Evolutionary conservation across 371 early-diverging fungal species (phyloP), one percentile per base, ranked within the genome.

Genomic region (Mucor lusitanicus): DNA sequence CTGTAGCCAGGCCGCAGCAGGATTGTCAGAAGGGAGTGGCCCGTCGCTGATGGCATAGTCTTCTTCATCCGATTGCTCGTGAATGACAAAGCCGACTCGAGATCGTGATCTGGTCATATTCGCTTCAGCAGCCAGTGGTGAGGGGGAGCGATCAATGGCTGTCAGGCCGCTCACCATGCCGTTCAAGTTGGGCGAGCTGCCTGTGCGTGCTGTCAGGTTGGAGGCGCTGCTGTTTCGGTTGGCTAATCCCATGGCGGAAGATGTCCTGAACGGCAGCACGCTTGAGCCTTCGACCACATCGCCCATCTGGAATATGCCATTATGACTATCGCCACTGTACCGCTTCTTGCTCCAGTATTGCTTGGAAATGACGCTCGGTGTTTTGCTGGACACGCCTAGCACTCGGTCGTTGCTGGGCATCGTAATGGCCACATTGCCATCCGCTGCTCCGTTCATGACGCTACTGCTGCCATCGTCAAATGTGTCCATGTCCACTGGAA

Each of bases 271-370:
- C 0, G 74, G 74, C 27, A 70, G 44, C 6, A 73, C 66, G 48
- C 73, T 69, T 2, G 72, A 72, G 3, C 70, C 74, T 65, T 74
- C 74, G 6, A 69, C 65, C 0, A 67, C 59, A 50, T 67, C 64
- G 3, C 30, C 60, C 58, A 63, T 55, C 7, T 57, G 65, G 19
- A 54, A 70, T 0, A 64, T 61, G 13, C 32, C 37, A 13, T 11
- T 65, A 58, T 74, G 62, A 54, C 77, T 77, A 58, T 77, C 77
- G 1, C 77, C 77, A 40, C 77, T 77, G 37, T 74, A 77, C 15
- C 77, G 61, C 28, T 77, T 77, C 42, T 77, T 77, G 28, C 21
- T 69, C 77, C 77, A 77, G 11, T 74, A 74, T 23, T 71, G 64
- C 21, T 69, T 69, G 17, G 77, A 70, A 13, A 73, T 39, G 5